These are phyloP conservation scores for Phytophthora rubi DNA, from an alignment of 352 stramenopile genomes.

Conservation along the genomic window DNA sequence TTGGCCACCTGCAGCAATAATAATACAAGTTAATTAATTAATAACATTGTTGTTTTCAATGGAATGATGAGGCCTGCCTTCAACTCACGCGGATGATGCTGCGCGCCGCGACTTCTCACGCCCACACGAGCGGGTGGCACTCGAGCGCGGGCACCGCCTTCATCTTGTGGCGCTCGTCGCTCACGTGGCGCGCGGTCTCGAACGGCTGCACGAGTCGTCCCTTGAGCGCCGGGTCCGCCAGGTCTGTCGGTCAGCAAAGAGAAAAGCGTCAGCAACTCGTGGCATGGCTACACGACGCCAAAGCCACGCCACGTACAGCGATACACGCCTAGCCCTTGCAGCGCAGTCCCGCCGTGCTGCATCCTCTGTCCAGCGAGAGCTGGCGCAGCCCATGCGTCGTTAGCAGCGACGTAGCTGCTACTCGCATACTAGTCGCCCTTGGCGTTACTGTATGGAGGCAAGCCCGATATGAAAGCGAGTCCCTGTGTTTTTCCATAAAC, in stretches of 20 bases:
- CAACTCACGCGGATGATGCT: conserved; percentile 42
- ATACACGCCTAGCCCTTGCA: conserved; percentile 66
- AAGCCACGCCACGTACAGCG: conserved; percentile 45
- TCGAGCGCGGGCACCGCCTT: conserved; percentile 53
- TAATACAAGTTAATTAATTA: background rate
- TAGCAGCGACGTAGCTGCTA: conserved; percentile 20
- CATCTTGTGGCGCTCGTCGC: conserved; percentile 58
- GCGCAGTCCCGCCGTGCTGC: conserved; percentile 7
- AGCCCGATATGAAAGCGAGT: too few species aligned
- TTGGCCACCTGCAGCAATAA: conserved; percentile 29
- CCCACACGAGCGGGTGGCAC: conserved; percentile 54
- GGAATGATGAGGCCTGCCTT: too few species aligned
- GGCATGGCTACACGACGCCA: background rate
- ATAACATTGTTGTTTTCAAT: too few species aligned
- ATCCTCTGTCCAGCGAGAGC: conserved; percentile 25
- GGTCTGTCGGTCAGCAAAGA: conserved; percentile 33
- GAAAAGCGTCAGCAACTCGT: background rate
- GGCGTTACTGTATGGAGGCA: too few species aligned
- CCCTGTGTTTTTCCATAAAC: too few species aligned
- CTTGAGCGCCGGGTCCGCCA: conserved; percentile 52
- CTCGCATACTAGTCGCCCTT: too few species aligned
- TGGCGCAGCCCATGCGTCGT: conserved; percentile 46
- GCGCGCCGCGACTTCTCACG: conserved; percentile 28
- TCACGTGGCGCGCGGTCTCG: conserved; percentile 48
- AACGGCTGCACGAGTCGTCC: conserved; percentile 35